A percentile compares a stretch with the other conserved stretches of the same genome.
Conservation (phyloP, 768 basidiomycete genomes). For the Lactifluus piperatus region DNA sequence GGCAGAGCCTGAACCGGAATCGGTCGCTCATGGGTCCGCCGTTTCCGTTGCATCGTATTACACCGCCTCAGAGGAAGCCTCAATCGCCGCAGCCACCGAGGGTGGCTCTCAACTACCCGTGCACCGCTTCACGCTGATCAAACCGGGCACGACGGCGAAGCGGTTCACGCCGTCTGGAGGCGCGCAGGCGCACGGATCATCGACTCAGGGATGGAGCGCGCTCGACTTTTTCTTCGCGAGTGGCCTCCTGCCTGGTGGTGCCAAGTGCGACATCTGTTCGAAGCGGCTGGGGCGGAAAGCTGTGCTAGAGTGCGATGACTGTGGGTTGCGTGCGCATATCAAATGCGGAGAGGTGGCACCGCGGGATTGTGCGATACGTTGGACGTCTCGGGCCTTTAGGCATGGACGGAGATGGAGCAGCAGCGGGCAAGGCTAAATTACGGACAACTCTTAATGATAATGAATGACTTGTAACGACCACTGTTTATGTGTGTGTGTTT, state of each 20-base stretch:
- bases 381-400: constrained; percentile 13
- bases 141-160: constrained; percentile 56
- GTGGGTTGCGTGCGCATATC: constrained; percentile 75
- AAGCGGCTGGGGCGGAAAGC: constrained; percentile 86
- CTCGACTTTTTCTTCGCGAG: constrained; percentile 72
- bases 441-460: neutral
- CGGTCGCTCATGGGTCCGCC: constrained; percentile 8
- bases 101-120: constrained; percentile 60
- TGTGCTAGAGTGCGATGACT: constrained; percentile 82
- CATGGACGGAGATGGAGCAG: too few relatives aligned
- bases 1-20: constrained; percentile 17
- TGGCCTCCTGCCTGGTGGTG: constrained; percentile 43
- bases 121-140: constrained; percentile 82
- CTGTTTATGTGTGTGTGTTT: too few relatives aligned
- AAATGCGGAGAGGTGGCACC: constrained; percentile 84
- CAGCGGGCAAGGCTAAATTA: neutral
- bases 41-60: constrained; percentile 40
- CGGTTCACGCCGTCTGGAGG: constrained; percentile 27
- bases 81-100: constrained; percentile 61
- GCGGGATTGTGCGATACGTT: constrained; percentile 62
- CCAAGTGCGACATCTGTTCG: constrained; percentile 74
- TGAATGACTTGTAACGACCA: too few relatives aligned
- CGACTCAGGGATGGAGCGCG: constrained; percentile 57
- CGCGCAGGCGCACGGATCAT: neutral
- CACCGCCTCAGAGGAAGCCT: constrained; percentile 46